Evolutionary conservation across 257 asterid species (phyloP).

Genomic region (Pogostemon cablin): DNA sequence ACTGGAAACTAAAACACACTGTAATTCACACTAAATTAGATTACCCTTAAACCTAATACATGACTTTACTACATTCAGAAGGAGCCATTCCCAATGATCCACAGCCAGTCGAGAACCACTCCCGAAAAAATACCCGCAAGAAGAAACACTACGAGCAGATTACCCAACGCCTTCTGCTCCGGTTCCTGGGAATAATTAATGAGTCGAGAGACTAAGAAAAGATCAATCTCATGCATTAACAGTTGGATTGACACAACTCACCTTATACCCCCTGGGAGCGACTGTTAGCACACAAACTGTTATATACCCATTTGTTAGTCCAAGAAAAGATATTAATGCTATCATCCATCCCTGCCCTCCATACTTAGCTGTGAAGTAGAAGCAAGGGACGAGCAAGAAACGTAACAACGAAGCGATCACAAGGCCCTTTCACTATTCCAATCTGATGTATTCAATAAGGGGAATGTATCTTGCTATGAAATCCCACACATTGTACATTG

Average conservation of each 20-base stretch:
- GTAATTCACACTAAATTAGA: no score
- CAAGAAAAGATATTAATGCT: constrained; percentile 63
- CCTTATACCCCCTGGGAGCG: constrained; percentile 88
- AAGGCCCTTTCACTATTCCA: constrained; percentile 68
- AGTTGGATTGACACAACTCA: constrained; percentile 1
- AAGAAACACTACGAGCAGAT: constrained; percentile 68
- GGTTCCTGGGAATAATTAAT: constrained; percentile 68
- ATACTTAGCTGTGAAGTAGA: constrained; percentile 81
- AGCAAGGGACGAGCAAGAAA: constrained; percentile 67
- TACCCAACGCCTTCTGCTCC: constrained; percentile 91
- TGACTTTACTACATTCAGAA: constrained; percentile 30
- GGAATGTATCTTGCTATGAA: constrained; percentile 71
- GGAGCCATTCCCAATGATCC: constrained; percentile 66
- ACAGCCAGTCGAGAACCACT: constrained; percentile 77
- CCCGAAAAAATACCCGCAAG: constrained; percentile 72
- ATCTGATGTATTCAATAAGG: constrained; percentile 43
- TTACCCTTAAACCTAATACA: no score
- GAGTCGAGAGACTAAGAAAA: not conserved
- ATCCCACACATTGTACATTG: constrained; percentile 75
- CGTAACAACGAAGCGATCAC: constrained; percentile 54
- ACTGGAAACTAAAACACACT: no score
- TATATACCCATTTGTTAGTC: constrained; percentile 80
- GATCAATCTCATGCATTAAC: not conserved
- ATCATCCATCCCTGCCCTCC: constrained; percentile 90
- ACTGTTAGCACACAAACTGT: constrained; percentile 69